Percentiles rank a stretch among this genome's conserved stretches.
Evolutionary conservation across 192 early-diverging fungal genomes (phyloP).

Genomic region (Phlyctochytrium arcticum): DNA sequence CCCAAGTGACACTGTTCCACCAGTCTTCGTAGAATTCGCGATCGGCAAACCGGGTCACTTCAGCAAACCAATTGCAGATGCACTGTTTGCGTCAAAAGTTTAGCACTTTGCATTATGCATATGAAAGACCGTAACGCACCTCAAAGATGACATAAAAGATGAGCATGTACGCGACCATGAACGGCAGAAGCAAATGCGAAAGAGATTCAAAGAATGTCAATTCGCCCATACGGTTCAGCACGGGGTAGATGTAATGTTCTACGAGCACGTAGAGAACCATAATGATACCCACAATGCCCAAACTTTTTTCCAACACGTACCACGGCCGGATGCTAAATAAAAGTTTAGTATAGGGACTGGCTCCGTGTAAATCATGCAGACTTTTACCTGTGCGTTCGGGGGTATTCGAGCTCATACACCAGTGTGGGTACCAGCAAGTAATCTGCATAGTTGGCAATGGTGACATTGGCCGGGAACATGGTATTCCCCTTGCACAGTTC

Average conservation of each 20-base stretch:
- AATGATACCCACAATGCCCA: slow-evolving; percentile 76
- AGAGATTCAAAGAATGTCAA: slow-evolving; percentile 56
- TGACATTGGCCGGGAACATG: slow-evolving; percentile 75
- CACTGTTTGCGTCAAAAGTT: slow-evolving; percentile 33
- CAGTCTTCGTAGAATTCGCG: slow-evolving; percentile 98
- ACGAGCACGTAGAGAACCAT: slow-evolving; percentile 79
- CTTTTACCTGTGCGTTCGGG: slow-evolving; percentile 69
- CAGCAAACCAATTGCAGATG: slow-evolving; percentile 94
- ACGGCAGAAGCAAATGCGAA: slow-evolving; percentile 74
- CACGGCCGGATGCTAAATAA: slow-evolving; percentile 67
- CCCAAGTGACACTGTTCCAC: slow-evolving; percentile 90
- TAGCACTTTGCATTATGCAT: neutral
- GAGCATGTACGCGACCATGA: slow-evolving; percentile 86
- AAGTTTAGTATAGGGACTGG: neutral
- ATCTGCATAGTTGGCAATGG: slow-evolving; percentile 76
- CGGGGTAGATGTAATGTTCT: slow-evolving; percentile 82
- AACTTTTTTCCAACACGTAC: slow-evolving; percentile 82
- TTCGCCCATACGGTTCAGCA: slow-evolving; percentile 54
- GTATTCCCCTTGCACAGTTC: slow-evolving; percentile 18
- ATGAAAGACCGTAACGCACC: slow-evolving; percentile 12
- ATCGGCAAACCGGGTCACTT: slow-evolving; percentile 92
- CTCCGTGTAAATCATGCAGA: neutral
- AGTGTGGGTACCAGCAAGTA: slow-evolving; percentile 85
- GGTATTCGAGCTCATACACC: slow-evolving; percentile 93
- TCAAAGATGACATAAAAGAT: slow-evolving; percentile 97